A percentile compares a stretch with the other conserved stretches of the same genome.
phyloP scores from a whole-genome alignment of 768 basidiomycete species.

The Trametes elegans region DNA sequence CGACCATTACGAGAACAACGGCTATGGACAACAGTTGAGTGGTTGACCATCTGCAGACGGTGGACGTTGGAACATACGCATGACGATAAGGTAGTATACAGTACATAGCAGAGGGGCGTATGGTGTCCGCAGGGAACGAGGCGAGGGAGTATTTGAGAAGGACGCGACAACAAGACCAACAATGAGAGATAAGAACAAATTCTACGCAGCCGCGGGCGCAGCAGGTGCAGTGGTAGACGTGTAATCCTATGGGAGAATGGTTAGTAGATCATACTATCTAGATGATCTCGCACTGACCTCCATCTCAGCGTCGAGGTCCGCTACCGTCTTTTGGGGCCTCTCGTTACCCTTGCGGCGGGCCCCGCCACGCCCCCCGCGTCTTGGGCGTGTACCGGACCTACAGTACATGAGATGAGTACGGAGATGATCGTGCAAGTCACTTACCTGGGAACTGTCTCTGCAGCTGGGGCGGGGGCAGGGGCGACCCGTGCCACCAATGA shows the following conservation, averaged over 20 bases:
- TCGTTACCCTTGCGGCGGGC: conserved; percentile 35
- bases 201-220: conserved; percentile 6
- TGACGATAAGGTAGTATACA: conserved; percentile 17
- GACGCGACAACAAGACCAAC: not conserved
- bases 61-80: conserved; percentile 8
- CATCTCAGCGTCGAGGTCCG: conserved; percentile 98
- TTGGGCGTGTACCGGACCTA: conserved; percentile 38
- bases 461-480: conserved; percentile 46
- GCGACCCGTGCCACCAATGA: conserved; percentile 85
- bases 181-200: not conserved
- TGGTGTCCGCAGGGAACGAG: not conserved
- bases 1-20: conserved; percentile 4
- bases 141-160: not conserved
- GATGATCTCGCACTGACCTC: no score
- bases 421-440: not conserved
- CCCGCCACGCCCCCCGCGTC: conserved; percentile 28
- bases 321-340: conserved; percentile 75
- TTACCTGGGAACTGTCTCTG: conserved; percentile 27
- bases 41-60: not conserved
- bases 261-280: no score
- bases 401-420: not conserved
- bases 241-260: conserved; percentile 14
- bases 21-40: not conserved
- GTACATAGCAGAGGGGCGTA: conserved; percentile 11
- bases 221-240: conserved; percentile 20